Base-by-base conservation (phyloP, 345 rosid species). In the Populus alba region DNA sequence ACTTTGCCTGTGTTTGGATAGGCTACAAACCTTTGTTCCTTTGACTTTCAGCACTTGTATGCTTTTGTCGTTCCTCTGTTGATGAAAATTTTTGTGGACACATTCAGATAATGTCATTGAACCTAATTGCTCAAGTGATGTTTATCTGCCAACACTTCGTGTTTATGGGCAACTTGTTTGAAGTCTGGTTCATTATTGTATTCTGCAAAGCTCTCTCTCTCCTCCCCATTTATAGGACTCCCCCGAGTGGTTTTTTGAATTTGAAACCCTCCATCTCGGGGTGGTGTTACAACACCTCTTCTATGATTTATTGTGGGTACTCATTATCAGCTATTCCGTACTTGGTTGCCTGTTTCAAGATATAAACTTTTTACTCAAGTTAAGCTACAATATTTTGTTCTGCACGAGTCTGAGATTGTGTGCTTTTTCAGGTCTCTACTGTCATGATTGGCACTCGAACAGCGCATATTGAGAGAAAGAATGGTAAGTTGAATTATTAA, bases 401-500 rank as follows among this genome's bases (percentile, higher is more conserved):
- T 66, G 31, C 31, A 12, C 39, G 23, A 25, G 8, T 53, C 81
- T 78, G 33, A 55, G 33, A 43, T 70, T 15, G 23, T 15, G 29
- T 3, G 18, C 16, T 45, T 33, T 81, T 75, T 55, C 89, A 89
- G 88, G 93, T 78, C 72, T 71, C 82, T 62, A 83, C 93, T 8
- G 77, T 92, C 62, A 74, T 69, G 57, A 86, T 94, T 27, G 98
- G 96, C 39, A 85, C 79, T 75, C 77, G 94, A n/a, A 80, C 53
- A 72, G 96, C 91, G 59, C 90, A 92, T 43, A 91, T 94, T 38
- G 97, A 92, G 83, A 93, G 77, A 71, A 94, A 92, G 81, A 88
- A 90, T 85, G 97, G 98, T 81, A 80, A 81, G 87, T 79, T 66
- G 8, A 65, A 27, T 74, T 25, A 43, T 8, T 8, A 8, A 12